Conservation (phyloP, 1,139 yeast species). For the Yamadazyma membranifaciens region DNA sequence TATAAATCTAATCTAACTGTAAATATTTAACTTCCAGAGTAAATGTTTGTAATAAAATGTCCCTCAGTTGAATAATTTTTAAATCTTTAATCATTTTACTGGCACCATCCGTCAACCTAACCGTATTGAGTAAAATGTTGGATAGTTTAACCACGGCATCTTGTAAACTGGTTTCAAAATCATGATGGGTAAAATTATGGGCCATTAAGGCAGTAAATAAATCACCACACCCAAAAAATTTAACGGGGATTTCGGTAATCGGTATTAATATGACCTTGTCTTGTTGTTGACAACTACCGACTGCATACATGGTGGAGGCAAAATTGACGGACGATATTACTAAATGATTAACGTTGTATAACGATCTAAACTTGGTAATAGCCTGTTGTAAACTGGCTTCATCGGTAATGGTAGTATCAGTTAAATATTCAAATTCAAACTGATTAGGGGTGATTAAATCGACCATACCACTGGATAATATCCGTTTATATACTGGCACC, state of each 20-base stretch:
- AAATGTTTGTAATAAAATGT: slow-evolving; percentile 4
- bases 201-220: slow-evolving; percentile 42
- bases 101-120: slow-evolving; percentile 15
- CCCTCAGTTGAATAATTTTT: slow-evolving; percentile 15
- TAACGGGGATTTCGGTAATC: slow-evolving; percentile 32
- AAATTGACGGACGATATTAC: slow-evolving; percentile 51
- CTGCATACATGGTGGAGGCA: slow-evolving; percentile 30
- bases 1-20: background rate
- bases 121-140: slow-evolving; percentile 29
- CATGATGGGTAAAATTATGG: slow-evolving; percentile 25
- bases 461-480: slow-evolving; percentile 52
- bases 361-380: slow-evolving; percentile 45
- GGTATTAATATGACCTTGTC: slow-evolving; percentile 20
- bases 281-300: slow-evolving; percentile 21
- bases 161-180: slow-evolving; percentile 25
- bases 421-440: slow-evolving; percentile 77
- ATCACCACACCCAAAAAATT: slow-evolving; percentile 48
- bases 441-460: slow-evolving; percentile 86
- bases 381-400: slow-evolving; percentile 43
- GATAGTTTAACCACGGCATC: slow-evolving; percentile 29
- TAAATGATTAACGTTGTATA: slow-evolving; percentile 55
- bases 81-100: slow-evolving; percentile 30
- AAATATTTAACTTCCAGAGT: background rate
- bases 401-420: slow-evolving; percentile 50
- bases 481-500: slow-evolving; percentile 59